Evolutionary conservation across 2,329 filamentous ascomycete species (phyloP), one percentile per base, ranked within the genome.

Genomic region (Monosporascus sp.): DNA sequence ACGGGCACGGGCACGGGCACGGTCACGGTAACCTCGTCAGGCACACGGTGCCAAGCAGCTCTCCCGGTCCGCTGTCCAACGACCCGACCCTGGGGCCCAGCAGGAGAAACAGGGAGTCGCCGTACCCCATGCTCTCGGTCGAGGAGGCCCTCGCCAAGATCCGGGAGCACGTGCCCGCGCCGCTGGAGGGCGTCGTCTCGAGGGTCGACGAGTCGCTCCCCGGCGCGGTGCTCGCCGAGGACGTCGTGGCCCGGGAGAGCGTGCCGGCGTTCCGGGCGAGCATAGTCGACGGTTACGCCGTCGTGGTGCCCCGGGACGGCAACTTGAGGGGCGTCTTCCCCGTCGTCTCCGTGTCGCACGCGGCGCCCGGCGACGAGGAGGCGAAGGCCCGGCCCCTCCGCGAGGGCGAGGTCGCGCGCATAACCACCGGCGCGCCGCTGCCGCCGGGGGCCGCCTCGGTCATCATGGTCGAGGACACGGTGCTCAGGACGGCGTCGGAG

Each of bases 401-500:
- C 51, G 76, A 82, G 37, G 91, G 92, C 0, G 80, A 91, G 58
- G 86, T 97, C 50, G 88, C 93, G 0, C 81, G 94, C 47, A 96
- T 99, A 61, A 99, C 94, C 0, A 99, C 94, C 0, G 94, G 94
- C 0, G 94, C 94, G 6, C 93, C 94, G 11, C 74, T 99, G 1
- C 94, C 94, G 1, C 85, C 85, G 0, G 90, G 92, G 1, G 90
- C 94, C 2, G 96, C 90, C 25, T 87, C 93, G 0, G 92, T 99
- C 5, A 87, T 97, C 47, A 97, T 95, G 90, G 94, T 99, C 0
- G 94, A 99, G 72, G 94, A 97, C 65, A 99, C 94, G 0, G 72
- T 85, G 1, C 75, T 99, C 5, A 83, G 81, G 55, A 85, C 82
- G 2, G 84, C 83, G 70, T 94, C 90, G 0, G 85, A 88, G 0